A percentile compares a stretch with the other conserved stretches of the same genome.
Conservation (phyloP, 1,139 yeast species). For the Pichiaceae sp. region DNA sequence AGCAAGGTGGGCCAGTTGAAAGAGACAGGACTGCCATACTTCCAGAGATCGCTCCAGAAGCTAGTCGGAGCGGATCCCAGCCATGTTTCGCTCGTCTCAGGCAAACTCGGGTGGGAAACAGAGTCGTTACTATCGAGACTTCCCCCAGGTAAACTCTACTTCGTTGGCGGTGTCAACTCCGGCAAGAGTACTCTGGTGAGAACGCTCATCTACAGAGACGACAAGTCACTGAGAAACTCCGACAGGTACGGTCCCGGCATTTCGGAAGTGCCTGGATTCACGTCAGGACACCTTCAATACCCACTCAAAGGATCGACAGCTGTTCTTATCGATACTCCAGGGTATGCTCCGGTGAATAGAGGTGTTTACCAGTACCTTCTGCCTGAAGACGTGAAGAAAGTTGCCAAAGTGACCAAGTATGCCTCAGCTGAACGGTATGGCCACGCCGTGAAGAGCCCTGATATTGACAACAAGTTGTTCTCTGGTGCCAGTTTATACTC, state of each 20-base stretch:
- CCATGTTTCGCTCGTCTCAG: constrained; percentile 43
- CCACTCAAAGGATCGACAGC: neutral
- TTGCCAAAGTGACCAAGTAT: constrained; percentile 28
- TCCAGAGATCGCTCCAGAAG: constrained; percentile 33
- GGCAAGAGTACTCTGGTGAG: constrained; percentile 69
- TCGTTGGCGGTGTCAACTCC: constrained; percentile 66
- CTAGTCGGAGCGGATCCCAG: constrained; percentile 34
- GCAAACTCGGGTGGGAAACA: constrained; percentile 45
- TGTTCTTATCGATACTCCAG: constrained; percentile 47
- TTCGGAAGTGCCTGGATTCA: constrained; percentile 49
- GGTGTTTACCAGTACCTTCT: constrained; percentile 28
- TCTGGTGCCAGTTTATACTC: constrained; percentile 27
- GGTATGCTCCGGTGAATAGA: constrained; percentile 30
- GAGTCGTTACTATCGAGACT: constrained; percentile 27
- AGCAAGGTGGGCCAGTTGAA: constrained; percentile 25
- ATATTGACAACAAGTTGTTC: constrained; percentile 13
- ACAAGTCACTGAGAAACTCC: constrained; percentile 6
- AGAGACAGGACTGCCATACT: constrained; percentile 34
- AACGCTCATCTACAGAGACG: constrained; percentile 30
- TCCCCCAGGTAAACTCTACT: constrained; percentile 37
- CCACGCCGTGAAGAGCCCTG: constrained; percentile 5
- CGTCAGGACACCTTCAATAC: constrained; percentile 33
- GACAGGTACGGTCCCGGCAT: constrained; percentile 27
- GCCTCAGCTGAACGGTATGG: constrained; percentile 5
- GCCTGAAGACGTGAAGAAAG: constrained; percentile 27